Evolutionary conservation across 2,329 filamentous ascomycete genomes (phyloP).

Genomic region (Ceratocystis destructans): DNA sequence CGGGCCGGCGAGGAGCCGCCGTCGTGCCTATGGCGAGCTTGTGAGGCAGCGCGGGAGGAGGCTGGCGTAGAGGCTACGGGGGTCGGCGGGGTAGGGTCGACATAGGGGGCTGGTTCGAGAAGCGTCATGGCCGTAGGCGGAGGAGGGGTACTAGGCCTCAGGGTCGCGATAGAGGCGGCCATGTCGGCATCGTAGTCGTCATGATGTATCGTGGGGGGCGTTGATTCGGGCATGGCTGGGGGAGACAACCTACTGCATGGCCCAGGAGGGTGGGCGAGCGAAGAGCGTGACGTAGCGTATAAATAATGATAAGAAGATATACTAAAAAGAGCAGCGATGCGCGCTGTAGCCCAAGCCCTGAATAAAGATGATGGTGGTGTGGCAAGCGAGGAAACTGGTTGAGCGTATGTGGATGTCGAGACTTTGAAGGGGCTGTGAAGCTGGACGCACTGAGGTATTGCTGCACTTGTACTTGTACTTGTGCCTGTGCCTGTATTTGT

Average conservation of each 20-base stretch:
- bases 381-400: no score
- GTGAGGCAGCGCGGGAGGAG: conserved; percentile 47
- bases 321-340: neutral
- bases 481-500: neutral
- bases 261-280: neutral
- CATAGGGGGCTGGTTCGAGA: conserved; percentile 36
- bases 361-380: neutral
- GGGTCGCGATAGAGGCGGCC: conserved; percentile 33
- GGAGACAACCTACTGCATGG: neutral
- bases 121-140: conserved; percentile 31
- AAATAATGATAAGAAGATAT: neutral
- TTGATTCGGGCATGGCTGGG: conserved; percentile 4
- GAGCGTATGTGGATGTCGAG: neutral
- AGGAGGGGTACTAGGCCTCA: conserved; percentile 34
- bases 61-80: conserved; percentile 41
- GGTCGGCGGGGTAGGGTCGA: conserved; percentile 46
- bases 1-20: conserved; percentile 36
- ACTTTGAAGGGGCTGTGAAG: neutral
- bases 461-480: neutral
- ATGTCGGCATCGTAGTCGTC: conserved; percentile 1
- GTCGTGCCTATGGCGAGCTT: conserved; percentile 29
- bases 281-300: neutral
- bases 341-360: neutral
- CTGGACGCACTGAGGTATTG: neutral
- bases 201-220: conserved; percentile 4